Percentiles rank a stretch among this genome's conserved stretches.
These are phyloP conservation scores for Aureobasidium namibiae DNA, from an alignment of 2,329 filamentous ascomycete genomes.

Conservation along the genomic window DNA sequence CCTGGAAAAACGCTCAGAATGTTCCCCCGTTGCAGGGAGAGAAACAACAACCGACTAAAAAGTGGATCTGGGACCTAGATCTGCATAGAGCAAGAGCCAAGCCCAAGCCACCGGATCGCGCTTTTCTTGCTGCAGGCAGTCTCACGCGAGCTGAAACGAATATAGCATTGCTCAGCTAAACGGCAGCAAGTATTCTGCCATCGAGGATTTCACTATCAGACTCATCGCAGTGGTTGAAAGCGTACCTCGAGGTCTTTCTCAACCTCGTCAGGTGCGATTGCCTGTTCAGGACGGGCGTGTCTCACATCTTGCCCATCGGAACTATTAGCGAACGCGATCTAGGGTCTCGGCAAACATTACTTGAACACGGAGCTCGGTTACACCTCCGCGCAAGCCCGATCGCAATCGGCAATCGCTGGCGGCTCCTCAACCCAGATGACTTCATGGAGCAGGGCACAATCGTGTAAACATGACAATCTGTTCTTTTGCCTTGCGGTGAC, in stretches of 20 bases:
- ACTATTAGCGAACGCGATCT: background rate
- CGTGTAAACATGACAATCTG: background rate
- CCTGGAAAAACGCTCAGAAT: background rate
- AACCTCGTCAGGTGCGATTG: background rate
- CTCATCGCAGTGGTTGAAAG: background rate
- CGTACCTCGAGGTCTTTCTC: too few species aligned
- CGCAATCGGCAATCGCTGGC: background rate
- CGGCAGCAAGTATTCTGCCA: too few species aligned
- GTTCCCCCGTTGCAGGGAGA: background rate
- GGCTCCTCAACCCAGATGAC: background rate
- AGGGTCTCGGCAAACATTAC: background rate
- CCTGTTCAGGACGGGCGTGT: background rate
- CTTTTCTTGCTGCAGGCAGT: background rate
- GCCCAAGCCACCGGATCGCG: conserved; percentile 5
- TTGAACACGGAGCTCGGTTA: background rate
- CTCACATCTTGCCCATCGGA: background rate
- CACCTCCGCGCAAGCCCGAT: background rate
- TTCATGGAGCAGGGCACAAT: background rate
- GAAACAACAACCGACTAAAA: background rate
- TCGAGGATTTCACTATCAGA: background rate
- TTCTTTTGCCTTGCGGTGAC: background rate
- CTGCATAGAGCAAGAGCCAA: background rate
- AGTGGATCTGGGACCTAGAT: background rate
- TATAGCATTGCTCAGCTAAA: too few species aligned
- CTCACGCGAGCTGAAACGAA: background rate